Base-by-base conservation (phyloP, 2,329 filamentous ascomycete genomes). In the Trichoderma afroharzianum region DNA sequence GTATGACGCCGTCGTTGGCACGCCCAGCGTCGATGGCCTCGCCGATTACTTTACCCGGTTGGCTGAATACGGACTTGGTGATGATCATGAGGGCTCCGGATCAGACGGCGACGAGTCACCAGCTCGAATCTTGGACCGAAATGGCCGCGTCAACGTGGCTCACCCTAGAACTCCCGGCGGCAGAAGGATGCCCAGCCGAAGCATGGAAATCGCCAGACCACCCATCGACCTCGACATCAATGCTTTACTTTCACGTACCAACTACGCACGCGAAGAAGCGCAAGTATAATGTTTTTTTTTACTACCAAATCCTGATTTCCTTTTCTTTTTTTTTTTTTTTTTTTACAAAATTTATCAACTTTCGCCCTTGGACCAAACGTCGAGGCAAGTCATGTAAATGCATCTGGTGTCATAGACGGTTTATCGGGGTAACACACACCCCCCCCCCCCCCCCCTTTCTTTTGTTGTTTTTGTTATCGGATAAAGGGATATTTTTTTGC, bases 21-120 rank as follows among this genome's bases (percentile, higher is more conserved):
- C 88, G 72, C 84, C 88, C 28, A 85, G 90, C 82, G 85, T 93
- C 79, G 80, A 94, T 83, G 81, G 91, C 0, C 81, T 97, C 61
- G 92, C 94, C 1, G 95, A 97, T 77, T 98, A 98, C 80, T 98
- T 98, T 79, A 85, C 91, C 0, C 89, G 95, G 1, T 82, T 97
- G 50, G 92, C 92, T 0, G 88, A 93, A 74, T 92, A 93, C 70
- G 91, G 93, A 3, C 82, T 83, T 24, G 80, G 79, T 18, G 75
- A 74, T 7, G 81, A 81, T 1, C 66, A 69, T 15, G 82, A 83
- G 0, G 83, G 84, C 7, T 82, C 81, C 1, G 80, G 79, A 18
- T 84, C 82, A 1, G 83, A 83, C 12, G 80, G 78, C 3, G 82
- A 84, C n/a, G 83, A 84, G n/a, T 79, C 80, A 21, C 82, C 79